A percentile compares a stretch with the other conserved stretches of the same genome.
These are phyloP conservation scores for Plenodomus lindquistii DNA, from an alignment of 2,329 filamentous ascomycete genomes.

Conservation along the genomic window DNA sequence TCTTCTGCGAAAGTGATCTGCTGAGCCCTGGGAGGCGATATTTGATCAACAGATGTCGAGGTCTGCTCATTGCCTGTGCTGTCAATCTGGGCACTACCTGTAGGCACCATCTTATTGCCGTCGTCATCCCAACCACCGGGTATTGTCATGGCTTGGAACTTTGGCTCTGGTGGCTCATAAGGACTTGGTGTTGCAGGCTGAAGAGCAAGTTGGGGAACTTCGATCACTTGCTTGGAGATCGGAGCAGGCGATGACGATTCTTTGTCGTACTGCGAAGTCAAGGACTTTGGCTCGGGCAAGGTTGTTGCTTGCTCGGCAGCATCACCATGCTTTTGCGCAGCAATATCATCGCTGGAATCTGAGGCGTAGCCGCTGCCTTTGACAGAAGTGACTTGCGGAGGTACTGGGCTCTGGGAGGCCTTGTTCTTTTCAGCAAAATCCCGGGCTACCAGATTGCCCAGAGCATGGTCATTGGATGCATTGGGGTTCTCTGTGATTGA, in stretches of 20 bases:
- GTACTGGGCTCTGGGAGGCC: conserved; percentile 62
- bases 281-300: conserved; percentile 32
- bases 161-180: conserved; percentile 27
- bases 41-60: background rate
- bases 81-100: conserved; percentile 1
- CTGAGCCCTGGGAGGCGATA: background rate
- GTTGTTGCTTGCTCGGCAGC: conserved; percentile 13
- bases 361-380: conserved; percentile 68
- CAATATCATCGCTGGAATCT: conserved; percentile 51
- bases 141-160: conserved; percentile 30
- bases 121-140: conserved; percentile 39
- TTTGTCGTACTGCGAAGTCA: conserved; percentile 22
- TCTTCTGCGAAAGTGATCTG: conserved; percentile 11
- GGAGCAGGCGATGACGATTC: conserved; percentile 5
- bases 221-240: conserved; percentile 14
- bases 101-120: conserved; percentile 19
- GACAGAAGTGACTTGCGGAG: conserved; percentile 71
- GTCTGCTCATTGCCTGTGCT: background rate
- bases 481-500: conserved; percentile 48
- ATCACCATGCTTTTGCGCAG: conserved; percentile 10
- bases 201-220: conserved; percentile 41
- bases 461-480: conserved; percentile 62
- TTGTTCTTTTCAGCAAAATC: conserved; percentile 55
- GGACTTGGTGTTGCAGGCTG: conserved; percentile 43
- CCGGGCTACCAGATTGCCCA: conserved; percentile 60